Conservation (phyloP, 495 filamentous ascomycete genomes). For the Podospora sp. region DNA sequence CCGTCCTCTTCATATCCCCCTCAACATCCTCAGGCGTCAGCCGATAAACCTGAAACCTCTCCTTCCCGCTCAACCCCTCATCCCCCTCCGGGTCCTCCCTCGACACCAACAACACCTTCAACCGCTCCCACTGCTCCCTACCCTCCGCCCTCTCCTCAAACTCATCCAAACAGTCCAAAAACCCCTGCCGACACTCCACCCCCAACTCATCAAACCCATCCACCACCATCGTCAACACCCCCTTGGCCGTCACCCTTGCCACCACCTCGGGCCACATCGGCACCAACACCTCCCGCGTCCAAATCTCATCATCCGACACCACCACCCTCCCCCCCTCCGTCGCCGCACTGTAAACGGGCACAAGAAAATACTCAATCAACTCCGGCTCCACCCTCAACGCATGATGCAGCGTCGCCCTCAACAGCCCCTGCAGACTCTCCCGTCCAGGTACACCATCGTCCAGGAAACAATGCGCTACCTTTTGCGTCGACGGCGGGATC, state of each 20-base stretch:
- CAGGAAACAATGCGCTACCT: slow-evolving; percentile 25
- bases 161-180: slow-evolving; percentile 1
- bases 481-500: too few relatives aligned
- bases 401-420: slow-evolving; percentile 18
- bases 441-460: slow-evolving; percentile 15
- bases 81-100: too few relatives aligned
- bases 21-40: too few relatives aligned
- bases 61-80: too few relatives aligned
- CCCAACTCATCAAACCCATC: slow-evolving; percentile 8
- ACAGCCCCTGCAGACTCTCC: slow-evolving; percentile 5
- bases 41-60: too few relatives aligned
- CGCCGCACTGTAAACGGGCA: too few relatives aligned
- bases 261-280: slow-evolving; percentile 1
- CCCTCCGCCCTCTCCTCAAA: background rate
- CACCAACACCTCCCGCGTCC: background rate
- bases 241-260: background rate
- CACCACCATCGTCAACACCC: background rate
- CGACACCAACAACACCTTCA: too few relatives aligned
- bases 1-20: too few relatives aligned
- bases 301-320: slow-evolving; percentile 11
- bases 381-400: slow-evolving; percentile 13
- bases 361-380: background rate
- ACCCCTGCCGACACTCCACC: background rate
- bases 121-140: too few relatives aligned
- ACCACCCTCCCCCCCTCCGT: too few relatives aligned